phyloP scores from a whole-genome alignment of 2,329 filamentous ascomycete species.

The Coleophoma eucalyptorum region DNA sequence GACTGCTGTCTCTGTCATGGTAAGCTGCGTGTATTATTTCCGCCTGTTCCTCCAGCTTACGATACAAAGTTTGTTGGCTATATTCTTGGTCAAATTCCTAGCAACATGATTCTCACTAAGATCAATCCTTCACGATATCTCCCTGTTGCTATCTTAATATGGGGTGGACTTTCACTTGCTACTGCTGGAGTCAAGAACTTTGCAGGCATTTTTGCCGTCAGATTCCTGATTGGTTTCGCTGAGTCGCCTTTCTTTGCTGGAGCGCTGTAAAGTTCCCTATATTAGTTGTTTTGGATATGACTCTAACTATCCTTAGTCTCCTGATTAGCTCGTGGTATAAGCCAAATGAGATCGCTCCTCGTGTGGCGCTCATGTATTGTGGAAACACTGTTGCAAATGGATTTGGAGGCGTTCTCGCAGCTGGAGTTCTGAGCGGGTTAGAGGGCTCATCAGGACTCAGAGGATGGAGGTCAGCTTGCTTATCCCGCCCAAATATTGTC shows the following conservation, averaged over 20 bases:
- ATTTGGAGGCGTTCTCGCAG: conserved; percentile 35
- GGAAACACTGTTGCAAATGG: conserved; percentile 34
- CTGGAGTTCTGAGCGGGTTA: conserved; percentile 27
- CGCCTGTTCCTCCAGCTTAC: no score
- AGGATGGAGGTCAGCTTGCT: background rate
- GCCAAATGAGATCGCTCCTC: conserved; percentile 35
- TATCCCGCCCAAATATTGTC: no score
- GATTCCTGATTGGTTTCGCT: conserved; percentile 28
- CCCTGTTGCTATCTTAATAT: conserved; percentile 31
- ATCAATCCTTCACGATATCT: conserved; percentile 21
- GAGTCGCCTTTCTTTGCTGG: conserved; percentile 43
- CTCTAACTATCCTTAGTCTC: conserved; percentile 20
- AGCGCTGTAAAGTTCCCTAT: conserved; percentile 31
- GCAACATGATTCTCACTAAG: conserved; percentile 33
- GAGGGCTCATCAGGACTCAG: conserved; percentile 4
- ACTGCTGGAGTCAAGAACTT: conserved; percentile 35
- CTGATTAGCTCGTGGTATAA: conserved; percentile 42
- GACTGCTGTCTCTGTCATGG: conserved; percentile 4
- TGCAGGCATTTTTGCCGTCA: conserved; percentile 15
- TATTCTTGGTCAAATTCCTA: conserved; percentile 22
- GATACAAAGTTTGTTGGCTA: conserved; percentile 9
- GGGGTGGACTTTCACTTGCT: conserved; percentile 36
- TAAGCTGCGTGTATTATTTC: no score
- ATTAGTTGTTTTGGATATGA: background rate
- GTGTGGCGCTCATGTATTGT: conserved; percentile 30